Evolutionary conservation across 2,329 filamentous ascomycete species (phyloP).

Genomic region (Trichoderma gracile): DNA sequence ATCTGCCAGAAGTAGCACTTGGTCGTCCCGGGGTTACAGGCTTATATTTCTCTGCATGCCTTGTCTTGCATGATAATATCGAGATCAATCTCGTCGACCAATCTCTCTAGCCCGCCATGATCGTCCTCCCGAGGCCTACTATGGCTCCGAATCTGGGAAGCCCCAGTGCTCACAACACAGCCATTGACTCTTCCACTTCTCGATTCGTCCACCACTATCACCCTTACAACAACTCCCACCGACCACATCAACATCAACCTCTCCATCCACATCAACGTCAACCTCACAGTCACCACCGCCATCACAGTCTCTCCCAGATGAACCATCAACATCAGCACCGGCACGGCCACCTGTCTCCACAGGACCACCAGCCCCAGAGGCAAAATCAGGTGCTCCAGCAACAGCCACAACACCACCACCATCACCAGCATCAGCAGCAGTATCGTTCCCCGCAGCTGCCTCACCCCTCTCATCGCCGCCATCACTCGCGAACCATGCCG

Average conservation of each 20-base stretch:
- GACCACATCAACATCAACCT: slow-evolving; percentile 8
- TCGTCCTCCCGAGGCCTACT: slow-evolving; percentile 34
- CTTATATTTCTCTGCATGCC: slow-evolving; percentile 30
- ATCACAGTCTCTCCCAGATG: neutral
- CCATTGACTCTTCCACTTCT: slow-evolving; percentile 10
- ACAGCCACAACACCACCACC: neutral
- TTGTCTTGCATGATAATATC: slow-evolving; percentile 32
- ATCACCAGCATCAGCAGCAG: neutral
- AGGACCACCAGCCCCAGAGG: neutral
- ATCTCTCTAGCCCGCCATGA: slow-evolving; percentile 33
- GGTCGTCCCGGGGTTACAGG: slow-evolving; percentile 25
- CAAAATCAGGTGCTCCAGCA: neutral
- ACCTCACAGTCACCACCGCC: neutral
- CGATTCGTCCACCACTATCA: slow-evolving; percentile 15
- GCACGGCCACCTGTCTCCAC: neutral
- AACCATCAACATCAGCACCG: neutral
- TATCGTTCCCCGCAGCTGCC: slow-evolving; percentile 4
- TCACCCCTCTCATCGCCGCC: slow-evolving; percentile 25
- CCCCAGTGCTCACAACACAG: slow-evolving; percentile 24
- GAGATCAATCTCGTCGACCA: slow-evolving; percentile 30
- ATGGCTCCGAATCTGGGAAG: slow-evolving; percentile 29
- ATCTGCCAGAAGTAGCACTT: slow-evolving; percentile 18
- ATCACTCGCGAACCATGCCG: slow-evolving; percentile 28
- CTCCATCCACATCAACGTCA: neutral
- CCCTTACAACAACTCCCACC: slow-evolving; percentile 20